These are phyloP conservation scores for Fusarium piperis DNA, from an alignment of 2,329 filamentous ascomycete species.

Conservation along the genomic window DNA sequence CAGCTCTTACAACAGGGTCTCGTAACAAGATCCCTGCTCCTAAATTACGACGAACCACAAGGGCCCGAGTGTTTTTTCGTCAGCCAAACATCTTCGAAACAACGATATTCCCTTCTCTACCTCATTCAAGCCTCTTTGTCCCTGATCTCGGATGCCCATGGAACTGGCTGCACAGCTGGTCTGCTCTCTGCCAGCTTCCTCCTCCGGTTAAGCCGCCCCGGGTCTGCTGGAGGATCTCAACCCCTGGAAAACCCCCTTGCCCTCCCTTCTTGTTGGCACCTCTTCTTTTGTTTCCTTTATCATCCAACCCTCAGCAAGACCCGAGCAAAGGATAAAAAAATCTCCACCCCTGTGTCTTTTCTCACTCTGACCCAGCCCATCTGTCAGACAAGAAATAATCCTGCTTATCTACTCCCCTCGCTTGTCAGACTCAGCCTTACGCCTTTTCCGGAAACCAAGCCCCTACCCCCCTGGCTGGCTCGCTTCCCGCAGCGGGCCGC, in stretches of 20 bases:
- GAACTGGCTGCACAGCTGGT: background rate
- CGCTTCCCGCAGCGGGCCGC: slow-evolving; percentile 23
- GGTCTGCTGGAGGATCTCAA: background rate
- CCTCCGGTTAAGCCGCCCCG: background rate
- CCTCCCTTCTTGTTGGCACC: background rate
- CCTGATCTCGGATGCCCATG: background rate
- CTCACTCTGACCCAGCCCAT: background rate
- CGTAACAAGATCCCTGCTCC: background rate
- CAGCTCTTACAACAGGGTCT: background rate
- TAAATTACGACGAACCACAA: background rate
- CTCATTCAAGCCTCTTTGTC: background rate
- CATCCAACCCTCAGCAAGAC: background rate
- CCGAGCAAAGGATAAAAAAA: background rate
- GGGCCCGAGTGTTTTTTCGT: background rate
- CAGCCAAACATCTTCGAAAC: background rate
- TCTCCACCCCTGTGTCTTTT: background rate
- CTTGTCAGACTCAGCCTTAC: background rate
- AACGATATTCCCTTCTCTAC: background rate
- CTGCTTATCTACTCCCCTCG: background rate
- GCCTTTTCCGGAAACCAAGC: background rate
- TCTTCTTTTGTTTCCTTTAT: background rate
- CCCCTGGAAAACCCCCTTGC: background rate
- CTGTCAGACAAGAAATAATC: background rate
- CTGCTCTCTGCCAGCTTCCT: background rate
- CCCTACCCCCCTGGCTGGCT: background rate